A percentile compares a stretch with the other conserved stretches of the same genome.
phyloP scores from a whole-genome alignment of 345 rosid genomes.

The Geranium brycei region DNA sequence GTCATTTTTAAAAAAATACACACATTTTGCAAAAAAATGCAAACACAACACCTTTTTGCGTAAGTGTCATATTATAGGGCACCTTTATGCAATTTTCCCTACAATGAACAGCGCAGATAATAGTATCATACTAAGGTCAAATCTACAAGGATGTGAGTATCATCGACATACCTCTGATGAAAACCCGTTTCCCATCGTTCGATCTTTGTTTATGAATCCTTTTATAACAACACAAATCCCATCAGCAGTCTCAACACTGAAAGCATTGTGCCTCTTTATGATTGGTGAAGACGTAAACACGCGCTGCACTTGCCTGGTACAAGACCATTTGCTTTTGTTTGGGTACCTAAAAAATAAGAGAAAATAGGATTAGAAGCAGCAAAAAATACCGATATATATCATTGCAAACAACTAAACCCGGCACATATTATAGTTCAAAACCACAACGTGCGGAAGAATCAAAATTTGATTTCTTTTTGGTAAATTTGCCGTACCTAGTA shows the following conservation, averaged over 20 bases:
- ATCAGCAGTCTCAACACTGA: slow-evolving; percentile 62
- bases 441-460: too few relatives aligned
- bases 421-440: neutral
- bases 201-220: slow-evolving; percentile 45
- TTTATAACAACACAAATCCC: slow-evolving; percentile 37
- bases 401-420: neutral
- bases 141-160: neutral
- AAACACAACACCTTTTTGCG: too few relatives aligned
- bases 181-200: slow-evolving; percentile 44
- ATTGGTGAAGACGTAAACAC: slow-evolving; percentile 69
- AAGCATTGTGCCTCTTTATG: slow-evolving; percentile 35
- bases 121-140: neutral
- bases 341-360: neutral
- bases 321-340: neutral
- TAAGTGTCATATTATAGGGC: too few relatives aligned
- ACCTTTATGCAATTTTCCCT: too few relatives aligned
- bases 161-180: slow-evolving; percentile 32
- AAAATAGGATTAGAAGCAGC: neutral
- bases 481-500: too few relatives aligned
- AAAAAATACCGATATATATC: neutral
- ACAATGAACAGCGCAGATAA: neutral
- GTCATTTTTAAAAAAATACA: too few relatives aligned
- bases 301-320: slow-evolving; percentile 28
- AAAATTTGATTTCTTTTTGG: too few relatives aligned
- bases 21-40: too few relatives aligned